These are phyloP conservation scores for Naganishia antarctica DNA, from an alignment of 768 basidiomycete species.

Conservation along the genomic window DNA sequence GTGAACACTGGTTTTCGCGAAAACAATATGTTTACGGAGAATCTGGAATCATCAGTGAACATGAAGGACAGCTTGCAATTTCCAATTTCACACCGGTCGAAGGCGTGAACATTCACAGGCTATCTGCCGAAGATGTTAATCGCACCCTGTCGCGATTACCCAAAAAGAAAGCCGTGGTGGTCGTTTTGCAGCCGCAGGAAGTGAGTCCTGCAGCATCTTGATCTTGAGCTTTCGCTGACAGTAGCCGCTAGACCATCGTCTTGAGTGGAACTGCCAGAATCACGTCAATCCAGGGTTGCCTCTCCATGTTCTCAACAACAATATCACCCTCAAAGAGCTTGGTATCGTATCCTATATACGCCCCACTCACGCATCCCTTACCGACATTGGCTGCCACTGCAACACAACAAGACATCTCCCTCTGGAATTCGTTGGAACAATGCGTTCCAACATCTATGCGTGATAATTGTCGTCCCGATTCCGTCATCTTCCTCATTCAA, in stretches of 20 bases:
- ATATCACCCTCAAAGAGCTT: slow-evolving; percentile 30
- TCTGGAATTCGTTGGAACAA: slow-evolving; percentile 22
- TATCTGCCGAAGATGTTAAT: slow-evolving; percentile 21
- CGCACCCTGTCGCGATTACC: not conserved
- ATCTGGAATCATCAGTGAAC: no score
- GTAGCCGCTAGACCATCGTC: slow-evolving; percentile 55
- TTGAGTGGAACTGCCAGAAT: slow-evolving; percentile 66
- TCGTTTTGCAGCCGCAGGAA: slow-evolving; percentile 34
- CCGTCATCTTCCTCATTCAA: slow-evolving; percentile 58
- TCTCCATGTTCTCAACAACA: slow-evolving; percentile 60
- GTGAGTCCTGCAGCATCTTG: slow-evolving; percentile 26
- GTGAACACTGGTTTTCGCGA: no score
- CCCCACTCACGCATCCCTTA: slow-evolving; percentile 73
- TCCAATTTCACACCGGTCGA: slow-evolving; percentile 27
- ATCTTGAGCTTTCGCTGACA: not conserved
- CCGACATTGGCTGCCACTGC: slow-evolving; percentile 54
- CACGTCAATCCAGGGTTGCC: slow-evolving; percentile 60
- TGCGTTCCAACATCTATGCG: slow-evolving; percentile 33
- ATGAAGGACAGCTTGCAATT: not conserved
- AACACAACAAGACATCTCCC: slow-evolving; percentile 5
- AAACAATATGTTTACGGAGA: no score
- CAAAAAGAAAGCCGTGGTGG: slow-evolving; percentile 10
- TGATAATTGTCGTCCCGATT: not conserved
- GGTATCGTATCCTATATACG: slow-evolving; percentile 58
- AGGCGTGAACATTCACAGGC: slow-evolving; percentile 28